Evolutionary conservation across 805 yeast species (phyloP).

Genomic region (Yamadazyma olivae): DNA sequence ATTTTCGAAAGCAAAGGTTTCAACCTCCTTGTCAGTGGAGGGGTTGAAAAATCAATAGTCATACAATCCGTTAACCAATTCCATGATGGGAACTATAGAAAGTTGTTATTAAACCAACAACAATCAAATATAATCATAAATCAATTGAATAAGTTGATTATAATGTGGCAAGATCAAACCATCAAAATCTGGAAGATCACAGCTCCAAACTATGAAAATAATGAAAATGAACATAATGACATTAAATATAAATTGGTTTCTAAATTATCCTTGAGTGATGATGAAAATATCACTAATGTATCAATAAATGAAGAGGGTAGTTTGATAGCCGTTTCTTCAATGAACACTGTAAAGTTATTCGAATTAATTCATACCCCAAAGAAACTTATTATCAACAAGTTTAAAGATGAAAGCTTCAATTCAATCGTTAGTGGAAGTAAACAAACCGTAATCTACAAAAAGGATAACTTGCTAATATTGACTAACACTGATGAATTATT

Average conservation of each 20-base stretch:
- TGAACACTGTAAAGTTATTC: slow-evolving; percentile 67
- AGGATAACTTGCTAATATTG: slow-evolving; percentile 47
- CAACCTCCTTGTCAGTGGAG: slow-evolving; percentile 75
- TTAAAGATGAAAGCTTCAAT: slow-evolving; percentile 43
- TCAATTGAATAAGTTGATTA: slow-evolving; percentile 47
- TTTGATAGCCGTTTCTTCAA: slow-evolving; percentile 68
- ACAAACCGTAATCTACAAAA: slow-evolving; percentile 43
- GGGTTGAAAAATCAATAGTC: slow-evolving; percentile 71
- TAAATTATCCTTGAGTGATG: slow-evolving; percentile 65
- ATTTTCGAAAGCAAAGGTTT: slow-evolving; percentile 66
- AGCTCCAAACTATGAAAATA: background rate
- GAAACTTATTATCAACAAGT: slow-evolving; percentile 48
- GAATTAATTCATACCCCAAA: slow-evolving; percentile 42
- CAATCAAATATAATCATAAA: slow-evolving; percentile 50
- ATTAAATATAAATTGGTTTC: slow-evolving; percentile 57
- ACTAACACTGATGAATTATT: slow-evolving; percentile 63
- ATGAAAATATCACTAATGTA: slow-evolving; percentile 74
- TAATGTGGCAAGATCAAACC: slow-evolving; percentile 79
- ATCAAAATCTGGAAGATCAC: slow-evolving; percentile 75
- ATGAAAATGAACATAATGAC: background rate
- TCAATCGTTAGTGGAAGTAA: slow-evolving; percentile 55
- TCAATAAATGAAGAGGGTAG: slow-evolving; percentile 63
- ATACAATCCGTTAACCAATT: slow-evolving; percentile 67
- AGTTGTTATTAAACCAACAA: slow-evolving; percentile 63
- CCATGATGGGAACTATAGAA: slow-evolving; percentile 66